Conservation (phyloP, 768 basidiomycete species). For the Suillus variegatus region DNA sequence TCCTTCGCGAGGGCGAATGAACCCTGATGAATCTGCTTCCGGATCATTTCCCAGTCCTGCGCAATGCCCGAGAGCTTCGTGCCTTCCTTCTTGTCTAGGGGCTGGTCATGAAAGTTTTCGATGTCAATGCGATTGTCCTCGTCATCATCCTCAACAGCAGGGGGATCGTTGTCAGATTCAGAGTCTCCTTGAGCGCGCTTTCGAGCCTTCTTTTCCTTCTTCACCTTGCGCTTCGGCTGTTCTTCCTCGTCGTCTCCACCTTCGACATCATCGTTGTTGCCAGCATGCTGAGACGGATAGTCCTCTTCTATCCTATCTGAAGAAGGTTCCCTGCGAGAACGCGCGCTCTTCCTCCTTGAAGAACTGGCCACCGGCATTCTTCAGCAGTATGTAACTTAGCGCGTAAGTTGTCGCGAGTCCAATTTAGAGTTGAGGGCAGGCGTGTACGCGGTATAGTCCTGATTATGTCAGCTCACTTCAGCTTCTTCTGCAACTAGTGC, state of each 20-base stretch:
- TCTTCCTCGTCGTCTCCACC: conserved; percentile 39
- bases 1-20: conserved; percentile 49
- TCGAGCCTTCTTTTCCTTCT: conserved; percentile 33
- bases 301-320: conserved; percentile 63
- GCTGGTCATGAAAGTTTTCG: conserved; percentile 64
- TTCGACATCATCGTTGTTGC: conserved; percentile 44
- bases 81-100: conserved; percentile 55
- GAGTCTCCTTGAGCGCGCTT: conserved; percentile 35
- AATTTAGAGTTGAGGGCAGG: conserved; percentile 29
- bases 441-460: conserved; percentile 21
- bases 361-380: conserved; percentile 34
- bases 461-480: conserved; percentile 11
- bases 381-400: not conserved
- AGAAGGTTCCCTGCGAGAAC: conserved; percentile 46
- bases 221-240: conserved; percentile 35
- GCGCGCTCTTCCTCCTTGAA: conserved; percentile 39
- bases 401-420: conserved; percentile 15
- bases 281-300: conserved; percentile 33
- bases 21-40: conserved; percentile 44
- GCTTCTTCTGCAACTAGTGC: conserved; percentile 3
- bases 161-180: conserved; percentile 28
- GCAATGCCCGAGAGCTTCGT: conserved; percentile 57
- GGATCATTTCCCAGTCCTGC: conserved; percentile 62
- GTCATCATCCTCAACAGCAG: conserved; percentile 36
- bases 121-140: conserved; percentile 61